Evolutionary conservation across 1,284 basidiomycete genomes (phyloP), one percentile per base, ranked within the genome.

Genomic region (Pisolithus thermaeus): DNA sequence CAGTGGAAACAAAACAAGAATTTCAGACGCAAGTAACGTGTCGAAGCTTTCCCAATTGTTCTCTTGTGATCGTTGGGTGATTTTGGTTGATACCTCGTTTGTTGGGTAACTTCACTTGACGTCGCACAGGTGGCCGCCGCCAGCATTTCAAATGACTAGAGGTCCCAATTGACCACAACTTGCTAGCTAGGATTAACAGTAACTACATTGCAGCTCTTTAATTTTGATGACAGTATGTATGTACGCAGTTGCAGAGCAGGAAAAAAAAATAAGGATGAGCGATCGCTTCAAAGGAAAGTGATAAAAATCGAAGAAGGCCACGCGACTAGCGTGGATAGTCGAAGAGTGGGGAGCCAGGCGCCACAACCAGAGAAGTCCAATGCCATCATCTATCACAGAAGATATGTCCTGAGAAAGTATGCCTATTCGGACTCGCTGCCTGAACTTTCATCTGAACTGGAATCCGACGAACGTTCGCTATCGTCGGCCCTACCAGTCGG

Each of bases 371-470:
- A 50, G 41, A 45, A 45, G 51, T 44, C 43, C 46, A 50, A 52
- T 56, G 53, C 52, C 27, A 46, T 49, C 39, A 52, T 49, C 39
- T 20, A 45, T 42, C 47, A 18, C 59, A 56, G 37, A 51, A 63
- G 41, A 42, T 18, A 49, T n/a, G 35, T 20, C 20, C 20, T 30
- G 53, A 54, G 25, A 14, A 14, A 44, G 32, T n/a, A 47, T 9
- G 25, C 28, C 27, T 72, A 90, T 68, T 90, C 87, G 30, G 88
- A 90, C 59, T 91, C 88, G 65, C 84, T 89, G 56, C 81, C 89
- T 50, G 87, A 90, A 64, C 83, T 87, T 58, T 85, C 84, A 32
- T 85, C 84, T 44, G 82, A 84, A 68, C 84, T 87, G 12, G 84
- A 86, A 64, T 90, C 87, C 45, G 84, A 87, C 18, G 84, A 87